These are phyloP conservation scores for Rosa hybrid DNA, from an alignment of 331 rosid genomes.

Conservation along the genomic window DNA sequence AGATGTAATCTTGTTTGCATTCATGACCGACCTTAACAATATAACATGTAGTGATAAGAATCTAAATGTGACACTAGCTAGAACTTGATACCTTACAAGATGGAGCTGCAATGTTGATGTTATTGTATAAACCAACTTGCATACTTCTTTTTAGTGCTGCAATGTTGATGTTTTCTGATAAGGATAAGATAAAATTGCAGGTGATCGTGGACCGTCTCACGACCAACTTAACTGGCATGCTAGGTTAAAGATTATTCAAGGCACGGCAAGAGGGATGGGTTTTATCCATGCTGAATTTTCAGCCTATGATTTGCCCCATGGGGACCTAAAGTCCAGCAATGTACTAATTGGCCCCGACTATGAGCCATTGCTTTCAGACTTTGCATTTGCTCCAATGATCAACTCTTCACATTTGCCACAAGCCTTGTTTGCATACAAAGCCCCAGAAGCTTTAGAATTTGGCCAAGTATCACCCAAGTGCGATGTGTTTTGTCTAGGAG, in stretches of 20 bases:
- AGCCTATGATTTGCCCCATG: constrained; percentile 57
- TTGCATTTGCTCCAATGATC: constrained; percentile 43
- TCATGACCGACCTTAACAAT: not conserved
- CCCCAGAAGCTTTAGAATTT: constrained; percentile 50
- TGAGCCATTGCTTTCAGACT: constrained; percentile 63
- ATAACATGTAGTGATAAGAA: not conserved
- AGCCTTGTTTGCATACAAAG: constrained; percentile 55
- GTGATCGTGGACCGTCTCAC: constrained; percentile 58
- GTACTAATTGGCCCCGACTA: constrained; percentile 52
- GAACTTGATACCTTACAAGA: not conserved
- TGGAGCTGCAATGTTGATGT: not conserved
- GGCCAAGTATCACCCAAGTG: constrained; percentile 47
- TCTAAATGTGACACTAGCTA: not conserved
- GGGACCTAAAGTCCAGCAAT: constrained; percentile 78
- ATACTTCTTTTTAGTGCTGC: not conserved
- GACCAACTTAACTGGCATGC: constrained; percentile 62
- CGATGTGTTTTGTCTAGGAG: constrained; percentile 75
- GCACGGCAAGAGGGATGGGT: constrained; percentile 61
- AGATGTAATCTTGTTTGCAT: not conserved
- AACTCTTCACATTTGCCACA: constrained; percentile 35
- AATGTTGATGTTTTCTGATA: not conserved
- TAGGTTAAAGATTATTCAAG: constrained; percentile 55
- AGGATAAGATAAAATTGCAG: constrained; percentile 27
- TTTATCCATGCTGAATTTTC: constrained; percentile 45
- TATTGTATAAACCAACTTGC: not conserved